phyloP scores from a whole-genome alignment of 192 early-diverging fungal species.

The Dissophora globulifera region DNA sequence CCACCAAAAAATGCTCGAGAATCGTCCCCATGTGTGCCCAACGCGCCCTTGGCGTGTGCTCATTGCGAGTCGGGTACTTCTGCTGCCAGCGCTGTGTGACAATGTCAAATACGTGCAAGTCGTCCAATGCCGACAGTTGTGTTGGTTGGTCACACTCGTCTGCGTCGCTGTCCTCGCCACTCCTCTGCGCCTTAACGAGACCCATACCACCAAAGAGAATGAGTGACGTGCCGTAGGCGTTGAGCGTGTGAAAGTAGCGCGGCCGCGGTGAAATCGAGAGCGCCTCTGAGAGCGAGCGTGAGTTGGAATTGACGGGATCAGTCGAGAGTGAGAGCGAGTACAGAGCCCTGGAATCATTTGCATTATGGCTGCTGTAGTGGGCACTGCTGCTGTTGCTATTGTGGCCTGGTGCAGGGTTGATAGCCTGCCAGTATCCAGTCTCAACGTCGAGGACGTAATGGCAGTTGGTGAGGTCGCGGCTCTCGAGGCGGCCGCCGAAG shows the following conservation, averaged over 20 bases:
- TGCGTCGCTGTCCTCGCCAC: conserved; percentile 39
- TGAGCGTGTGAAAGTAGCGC: conserved; percentile 50
- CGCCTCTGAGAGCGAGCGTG: conserved; percentile 32
- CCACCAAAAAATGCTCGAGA: conserved; percentile 33
- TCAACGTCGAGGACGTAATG: conserved; percentile 47
- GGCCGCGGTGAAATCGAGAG: conserved; percentile 34
- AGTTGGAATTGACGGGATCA: conserved; percentile 43
- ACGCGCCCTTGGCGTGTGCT: conserved; percentile 41
- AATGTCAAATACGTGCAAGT: conserved; percentile 44
- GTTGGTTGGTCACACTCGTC: conserved; percentile 11
- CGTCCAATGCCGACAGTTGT: conserved; percentile 32
- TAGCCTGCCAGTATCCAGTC: conserved; percentile 29
- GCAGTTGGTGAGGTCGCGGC: conserved; percentile 37
- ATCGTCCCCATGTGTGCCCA: conserved; percentile 48
- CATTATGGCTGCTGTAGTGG: not conserved
- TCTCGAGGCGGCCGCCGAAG: conserved; percentile 44
- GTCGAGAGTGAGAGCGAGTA: conserved; percentile 47
- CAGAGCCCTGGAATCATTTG: conserved; percentile 23
- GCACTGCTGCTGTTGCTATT: conserved; percentile 1
- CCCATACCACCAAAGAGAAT: conserved; percentile 54
- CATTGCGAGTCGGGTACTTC: conserved; percentile 26
- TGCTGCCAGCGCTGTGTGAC: conserved; percentile 45
- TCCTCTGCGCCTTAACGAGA: not conserved
- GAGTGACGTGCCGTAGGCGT: conserved; percentile 37
- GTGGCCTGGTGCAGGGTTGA: conserved; percentile 7